Evolutionary conservation across 495 filamentous ascomycete species (phyloP).

Genomic region (Penicillium coprophilum): DNA sequence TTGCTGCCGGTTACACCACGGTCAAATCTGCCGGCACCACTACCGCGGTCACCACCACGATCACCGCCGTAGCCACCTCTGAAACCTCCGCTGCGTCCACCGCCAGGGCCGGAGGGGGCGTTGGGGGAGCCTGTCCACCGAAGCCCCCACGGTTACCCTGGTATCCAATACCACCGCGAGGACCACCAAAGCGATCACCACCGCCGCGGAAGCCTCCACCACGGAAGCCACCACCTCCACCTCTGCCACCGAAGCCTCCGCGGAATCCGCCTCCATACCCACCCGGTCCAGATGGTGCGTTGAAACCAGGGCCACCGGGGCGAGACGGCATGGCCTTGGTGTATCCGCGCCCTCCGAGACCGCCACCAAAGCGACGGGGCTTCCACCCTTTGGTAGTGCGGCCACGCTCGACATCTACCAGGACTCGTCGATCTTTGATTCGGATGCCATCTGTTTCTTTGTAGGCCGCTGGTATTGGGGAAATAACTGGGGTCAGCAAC

Average conservation of each 20-base stretch:
- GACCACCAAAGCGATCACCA: conserved; percentile 60
- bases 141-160: conserved; percentile 60
- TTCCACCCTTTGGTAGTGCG: conserved; percentile 94
- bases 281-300: conserved; percentile 64
- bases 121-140: conserved; percentile 69
- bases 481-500: conserved; percentile 35
- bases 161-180: conserved; percentile 61
- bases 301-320: conserved; percentile 61
- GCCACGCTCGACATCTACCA: conserved; percentile 95
- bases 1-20: conserved; percentile 55
- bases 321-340: conserved; percentile 78
- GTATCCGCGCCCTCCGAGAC: conserved; percentile 88
- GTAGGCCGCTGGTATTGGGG: conserved; percentile 61
- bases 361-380: conserved; percentile 87
- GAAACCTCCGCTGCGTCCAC: conserved; percentile 55
- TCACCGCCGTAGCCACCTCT: conserved; percentile 50
- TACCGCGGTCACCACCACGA: conserved; percentile 32
- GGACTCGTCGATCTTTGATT: conserved; percentile 86
- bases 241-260: conserved; percentile 54
- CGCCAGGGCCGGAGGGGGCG: conserved; percentile 77
- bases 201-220: conserved; percentile 62
- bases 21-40: conserved; percentile 40
- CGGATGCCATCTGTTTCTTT: conserved; percentile 87
- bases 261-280: conserved; percentile 67
- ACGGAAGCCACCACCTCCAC: conserved; percentile 41